Percentiles rank a stretch among this genome's conserved stretches.
Evolutionary conservation across 805 yeast genomes (phyloP).

Genomic region (Maudiozyma pseudohumilis): DNA sequence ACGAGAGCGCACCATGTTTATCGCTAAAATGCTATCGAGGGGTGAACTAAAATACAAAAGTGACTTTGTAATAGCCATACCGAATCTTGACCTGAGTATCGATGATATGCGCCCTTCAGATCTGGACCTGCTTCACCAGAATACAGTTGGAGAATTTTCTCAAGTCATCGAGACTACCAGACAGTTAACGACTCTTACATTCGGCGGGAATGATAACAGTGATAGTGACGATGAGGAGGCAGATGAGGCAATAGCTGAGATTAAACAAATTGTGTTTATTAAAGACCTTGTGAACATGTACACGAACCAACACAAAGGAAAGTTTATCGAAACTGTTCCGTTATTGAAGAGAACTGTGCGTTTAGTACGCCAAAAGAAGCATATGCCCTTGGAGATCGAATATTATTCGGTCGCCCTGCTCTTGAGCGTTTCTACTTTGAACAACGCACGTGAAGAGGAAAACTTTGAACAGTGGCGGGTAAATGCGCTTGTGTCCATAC

Average conservation of each 20-base stretch:
- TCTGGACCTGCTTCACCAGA: not conserved
- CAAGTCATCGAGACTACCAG: not conserved
- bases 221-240: conserved; percentile 30
- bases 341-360: conserved; percentile 32
- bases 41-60: conserved; percentile 23
- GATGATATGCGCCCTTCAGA: not conserved
- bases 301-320: conserved; percentile 34
- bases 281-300: conserved; percentile 59
- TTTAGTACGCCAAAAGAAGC: conserved; percentile 54
- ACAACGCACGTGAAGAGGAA: conserved; percentile 45
- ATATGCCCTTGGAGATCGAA: conserved; percentile 49
- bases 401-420: conserved; percentile 49
- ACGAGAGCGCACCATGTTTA: conserved; percentile 28
- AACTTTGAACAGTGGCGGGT: conserved; percentile 58
- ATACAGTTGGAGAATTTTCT: not conserved
- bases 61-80: conserved; percentile 15
- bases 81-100: conserved; percentile 8
- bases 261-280: conserved; percentile 53
- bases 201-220: not conserved
- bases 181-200: not conserved
- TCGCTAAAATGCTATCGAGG: conserved; percentile 24
- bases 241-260: conserved; percentile 29
- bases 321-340: conserved; percentile 36
- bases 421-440: conserved; percentile 40
- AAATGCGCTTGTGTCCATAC: conserved; percentile 54